Evolutionary conservation across 2,329 filamentous ascomycete species (phyloP).

Genomic region (Nothophaeocryptopus gaeumannii): DNA sequence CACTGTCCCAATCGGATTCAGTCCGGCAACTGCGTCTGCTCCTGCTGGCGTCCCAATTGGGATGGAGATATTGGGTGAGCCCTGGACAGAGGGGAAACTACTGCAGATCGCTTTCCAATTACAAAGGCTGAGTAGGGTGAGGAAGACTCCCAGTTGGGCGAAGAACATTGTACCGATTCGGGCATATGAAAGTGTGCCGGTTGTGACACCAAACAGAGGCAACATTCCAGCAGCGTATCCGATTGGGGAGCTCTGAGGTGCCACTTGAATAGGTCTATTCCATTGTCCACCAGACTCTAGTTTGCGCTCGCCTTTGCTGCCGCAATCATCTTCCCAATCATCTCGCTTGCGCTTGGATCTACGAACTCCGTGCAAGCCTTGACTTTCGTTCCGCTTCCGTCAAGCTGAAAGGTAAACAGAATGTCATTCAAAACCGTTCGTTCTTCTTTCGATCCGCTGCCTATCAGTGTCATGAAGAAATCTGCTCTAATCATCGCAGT

Average conservation of each 20-base stretch:
- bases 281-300: too few relatives aligned
- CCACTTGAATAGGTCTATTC: too few relatives aligned
- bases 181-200: slow-evolving; percentile 45
- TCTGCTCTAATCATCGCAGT: slow-evolving; percentile 2
- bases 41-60: slow-evolving; percentile 61
- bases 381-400: slow-evolving; percentile 2
- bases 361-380: slow-evolving; percentile 1
- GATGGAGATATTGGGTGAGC: slow-evolving; percentile 60
- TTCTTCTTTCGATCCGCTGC: not conserved
- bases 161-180: slow-evolving; percentile 39
- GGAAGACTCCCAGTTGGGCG: slow-evolving; percentile 49
- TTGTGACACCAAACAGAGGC: slow-evolving; percentile 41
- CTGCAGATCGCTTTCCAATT: slow-evolving; percentile 54
- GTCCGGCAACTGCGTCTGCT: slow-evolving; percentile 47
- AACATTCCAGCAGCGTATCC: slow-evolving; percentile 50
- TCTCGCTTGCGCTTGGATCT: not conserved
- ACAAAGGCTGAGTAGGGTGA: slow-evolving; percentile 44
- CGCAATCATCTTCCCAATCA: slow-evolving; percentile 1
- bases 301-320: not conserved
- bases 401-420: not conserved
- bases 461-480: slow-evolving; percentile 3
- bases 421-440: slow-evolving; percentile 2
- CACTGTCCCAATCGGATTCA: slow-evolving; percentile 55
- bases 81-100: slow-evolving; percentile 55
- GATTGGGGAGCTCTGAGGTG: slow-evolving; percentile 35